phyloP scores from a whole-genome alignment of 257 asterid genomes.

The Anisodus acutangulus region DNA sequence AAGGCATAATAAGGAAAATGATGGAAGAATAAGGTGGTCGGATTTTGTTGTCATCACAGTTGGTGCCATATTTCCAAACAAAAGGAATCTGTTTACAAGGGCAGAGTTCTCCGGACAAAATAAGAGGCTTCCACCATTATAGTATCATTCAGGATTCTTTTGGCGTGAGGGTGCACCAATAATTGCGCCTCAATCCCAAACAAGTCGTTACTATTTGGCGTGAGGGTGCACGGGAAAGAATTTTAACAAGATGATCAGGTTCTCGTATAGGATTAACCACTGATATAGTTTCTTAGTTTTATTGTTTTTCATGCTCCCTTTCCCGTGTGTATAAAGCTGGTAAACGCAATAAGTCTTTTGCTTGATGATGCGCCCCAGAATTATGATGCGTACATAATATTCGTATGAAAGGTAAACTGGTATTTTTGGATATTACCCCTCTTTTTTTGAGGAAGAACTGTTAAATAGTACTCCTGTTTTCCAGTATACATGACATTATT shows the following conservation, averaged over 20 bases:
- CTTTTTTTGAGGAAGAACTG: not conserved
- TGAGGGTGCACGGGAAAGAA: not conserved
- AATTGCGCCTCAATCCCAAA: not conserved
- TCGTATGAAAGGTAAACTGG: not conserved
- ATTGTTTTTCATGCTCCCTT: not conserved
- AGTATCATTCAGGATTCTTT: not conserved
- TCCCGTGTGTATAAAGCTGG: not conserved
- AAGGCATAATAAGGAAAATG: not conserved
- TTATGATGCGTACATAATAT: not conserved
- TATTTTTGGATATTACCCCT: not conserved
- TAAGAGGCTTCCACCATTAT: not conserved
- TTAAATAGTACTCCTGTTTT: not conserved
- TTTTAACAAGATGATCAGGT: not conserved
- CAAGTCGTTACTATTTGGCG: not conserved
- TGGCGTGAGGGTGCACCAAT: not conserved
- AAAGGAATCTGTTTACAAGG: not conserved
- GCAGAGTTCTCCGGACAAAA: not conserved
- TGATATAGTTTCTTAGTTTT: not conserved
- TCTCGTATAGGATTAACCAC: not conserved
- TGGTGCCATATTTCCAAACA: not conserved
- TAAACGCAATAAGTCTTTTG: not conserved
- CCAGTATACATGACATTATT: not conserved
- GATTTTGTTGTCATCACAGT: not conserved
- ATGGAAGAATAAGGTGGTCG: conserved; percentile 32
- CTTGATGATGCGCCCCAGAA: not conserved